A percentile compares a stretch with the other conserved stretches of the same genome.
phyloP scores from a whole-genome alignment of 768 basidiomycete species.

The Tylopilus sp. region DNA sequence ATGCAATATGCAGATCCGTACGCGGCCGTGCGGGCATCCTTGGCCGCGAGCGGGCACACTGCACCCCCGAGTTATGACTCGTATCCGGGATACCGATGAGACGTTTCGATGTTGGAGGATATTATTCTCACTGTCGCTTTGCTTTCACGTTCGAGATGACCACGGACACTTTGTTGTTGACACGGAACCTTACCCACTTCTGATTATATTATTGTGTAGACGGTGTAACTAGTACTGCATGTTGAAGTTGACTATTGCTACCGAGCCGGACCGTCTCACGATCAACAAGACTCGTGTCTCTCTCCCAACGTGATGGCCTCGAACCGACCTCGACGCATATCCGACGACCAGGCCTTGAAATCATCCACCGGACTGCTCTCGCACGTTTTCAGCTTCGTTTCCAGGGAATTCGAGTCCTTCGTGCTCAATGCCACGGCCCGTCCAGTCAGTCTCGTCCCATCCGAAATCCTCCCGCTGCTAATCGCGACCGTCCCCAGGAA shows the following conservation, averaged over 20 bases:
- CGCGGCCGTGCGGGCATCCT: conserved; percentile 68
- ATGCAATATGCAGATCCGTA: conserved; percentile 95
- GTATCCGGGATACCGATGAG: conserved; percentile 49
- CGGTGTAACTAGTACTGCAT: too few species aligned
- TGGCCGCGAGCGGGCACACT: conserved; percentile 35
- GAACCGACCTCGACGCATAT: too few species aligned
- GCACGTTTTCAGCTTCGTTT: conserved; percentile 66
- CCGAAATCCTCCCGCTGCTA: not conserved
- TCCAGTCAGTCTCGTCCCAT: conserved; percentile 13
- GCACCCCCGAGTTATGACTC: conserved; percentile 52
- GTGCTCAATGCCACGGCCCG: conserved; percentile 57
- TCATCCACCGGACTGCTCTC: conserved; percentile 50
- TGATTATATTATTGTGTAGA: conserved; percentile 8
- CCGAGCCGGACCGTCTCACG: conserved; percentile 21
- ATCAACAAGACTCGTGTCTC: too few species aligned
- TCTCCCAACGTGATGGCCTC: too few species aligned
- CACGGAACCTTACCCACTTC: not conserved
- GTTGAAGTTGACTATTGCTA: conserved; percentile 8
- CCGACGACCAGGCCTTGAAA: too few species aligned
- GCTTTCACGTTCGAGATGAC: conserved; percentile 9
- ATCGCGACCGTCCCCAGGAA: conserved; percentile 11
- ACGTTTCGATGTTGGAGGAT: not conserved
- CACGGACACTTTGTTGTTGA: conserved; percentile 11
- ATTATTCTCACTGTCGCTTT: conserved; percentile 2
- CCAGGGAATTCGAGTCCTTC: conserved; percentile 70